A percentile compares a stretch with the other conserved stretches of the same genome.
phyloP scores from a whole-genome alignment of 768 basidiomycete genomes.

The Russula sp. region DNA sequence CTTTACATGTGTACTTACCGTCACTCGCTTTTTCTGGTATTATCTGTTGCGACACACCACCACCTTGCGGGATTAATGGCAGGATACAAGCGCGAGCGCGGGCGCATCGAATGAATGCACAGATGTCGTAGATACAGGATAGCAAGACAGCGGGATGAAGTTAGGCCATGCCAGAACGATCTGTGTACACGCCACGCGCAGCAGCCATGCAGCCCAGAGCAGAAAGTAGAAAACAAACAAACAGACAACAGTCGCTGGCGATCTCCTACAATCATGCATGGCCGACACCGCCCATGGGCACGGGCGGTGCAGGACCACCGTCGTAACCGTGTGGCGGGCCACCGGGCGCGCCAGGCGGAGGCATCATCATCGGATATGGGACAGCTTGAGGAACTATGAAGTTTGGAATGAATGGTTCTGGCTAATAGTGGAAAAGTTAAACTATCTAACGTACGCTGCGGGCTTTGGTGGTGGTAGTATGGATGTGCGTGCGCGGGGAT shows the following conservation, averaged over 20 bases:
- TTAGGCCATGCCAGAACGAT: conserved; percentile 6
- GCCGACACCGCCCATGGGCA: conserved; percentile 65
- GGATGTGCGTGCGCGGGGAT: conserved; percentile 82
- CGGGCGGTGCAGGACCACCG: conserved; percentile 58
- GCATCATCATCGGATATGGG: conserved; percentile 92
- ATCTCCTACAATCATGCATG: conserved; percentile 45
- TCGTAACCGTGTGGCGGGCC: conserved; percentile 73
- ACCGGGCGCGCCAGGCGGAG: conserved; percentile 58
- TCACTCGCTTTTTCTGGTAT: neutral
- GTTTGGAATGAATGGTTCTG: neutral
- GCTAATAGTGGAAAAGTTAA: conserved; percentile 23
- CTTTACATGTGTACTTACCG: neutral
- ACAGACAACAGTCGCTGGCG: conserved; percentile 11
- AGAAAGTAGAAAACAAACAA: conserved; percentile 18
- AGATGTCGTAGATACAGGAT: conserved; percentile 19
- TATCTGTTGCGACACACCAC: conserved; percentile 5
- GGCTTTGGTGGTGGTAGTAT: conserved; percentile 88
- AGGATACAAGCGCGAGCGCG: conserved; percentile 7
- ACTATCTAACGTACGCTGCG: conserved; percentile 55
- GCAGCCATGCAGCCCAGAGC: conserved; percentile 12
- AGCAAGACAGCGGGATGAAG: neutral
- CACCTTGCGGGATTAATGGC: neutral
- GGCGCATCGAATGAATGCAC: conserved; percentile 10
- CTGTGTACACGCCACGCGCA: neutral
- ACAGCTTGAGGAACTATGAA: conserved; percentile 74